A percentile compares a stretch with the other conserved stretches of the same genome.
Conservation (phyloP, 2,329 filamentous ascomycete genomes). For the Coniella lustricola region DNA sequence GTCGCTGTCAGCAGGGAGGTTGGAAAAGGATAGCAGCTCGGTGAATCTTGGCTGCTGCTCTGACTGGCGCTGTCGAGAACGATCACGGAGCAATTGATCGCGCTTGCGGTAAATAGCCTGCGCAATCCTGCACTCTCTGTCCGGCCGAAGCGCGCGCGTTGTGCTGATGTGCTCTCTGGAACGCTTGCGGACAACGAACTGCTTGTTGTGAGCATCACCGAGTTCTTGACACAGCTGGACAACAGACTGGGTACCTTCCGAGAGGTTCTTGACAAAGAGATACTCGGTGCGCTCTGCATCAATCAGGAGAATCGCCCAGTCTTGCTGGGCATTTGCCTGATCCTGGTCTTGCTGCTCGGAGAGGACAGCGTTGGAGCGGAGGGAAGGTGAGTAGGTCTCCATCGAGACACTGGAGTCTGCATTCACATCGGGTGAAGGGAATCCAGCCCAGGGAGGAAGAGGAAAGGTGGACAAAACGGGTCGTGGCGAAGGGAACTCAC, state of each 20-base stretch:
- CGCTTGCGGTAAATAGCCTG: not conserved
- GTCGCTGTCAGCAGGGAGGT: not conserved
- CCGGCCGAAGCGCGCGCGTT: not conserved
- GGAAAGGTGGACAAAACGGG: no score
- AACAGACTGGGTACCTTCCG: not conserved
- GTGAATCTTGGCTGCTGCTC: not conserved
- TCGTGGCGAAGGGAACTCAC: no score
- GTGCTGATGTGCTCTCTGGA: not conserved
- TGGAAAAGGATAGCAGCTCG: not conserved
- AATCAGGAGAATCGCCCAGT: not conserved
- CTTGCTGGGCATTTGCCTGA: not conserved
- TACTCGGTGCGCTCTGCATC: not conserved
- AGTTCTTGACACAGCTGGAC: not conserved
- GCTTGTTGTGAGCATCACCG: not conserved
- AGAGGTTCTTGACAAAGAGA: not conserved
- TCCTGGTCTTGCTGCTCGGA: no score
- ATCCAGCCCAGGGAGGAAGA: no score
- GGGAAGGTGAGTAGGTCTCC: no score
- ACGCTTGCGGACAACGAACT: not conserved
- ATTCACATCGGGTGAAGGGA: no score
- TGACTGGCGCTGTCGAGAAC: no score
- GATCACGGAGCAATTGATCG: not conserved
- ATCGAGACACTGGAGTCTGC: no score
- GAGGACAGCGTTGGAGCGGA: no score
- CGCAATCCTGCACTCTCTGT: not conserved